Base-by-base conservation (phyloP, 2,329 filamentous ascomycete species). In the Fusarium pseudocircinatum region DNA sequence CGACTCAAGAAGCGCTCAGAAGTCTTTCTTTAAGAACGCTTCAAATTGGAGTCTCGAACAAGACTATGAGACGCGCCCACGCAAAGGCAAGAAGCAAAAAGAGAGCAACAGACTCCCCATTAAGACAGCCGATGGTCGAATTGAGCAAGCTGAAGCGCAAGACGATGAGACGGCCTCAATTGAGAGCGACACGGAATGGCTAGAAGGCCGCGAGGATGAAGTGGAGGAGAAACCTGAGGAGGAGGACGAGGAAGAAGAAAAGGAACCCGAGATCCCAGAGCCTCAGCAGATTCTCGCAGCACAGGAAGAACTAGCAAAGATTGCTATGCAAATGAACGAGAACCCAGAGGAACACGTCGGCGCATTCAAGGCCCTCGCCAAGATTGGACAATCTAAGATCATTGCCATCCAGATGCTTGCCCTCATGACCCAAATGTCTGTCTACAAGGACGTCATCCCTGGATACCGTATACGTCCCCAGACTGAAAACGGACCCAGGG, bases 391-490 rank as follows among this genome's bases (percentile, higher is more conserved):
- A 61, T 92, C 92, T 13, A 86, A 87, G 20, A 91, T 95, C 70
- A 82, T 89, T 20, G 91, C 92, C 4, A 91, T 99, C 59, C 92
- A 94, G 84, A 97, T 97, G 82, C 87, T 99, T 69, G 92, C 93
- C 12, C 85, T 99, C 72, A 93, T 92, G 53, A 94, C 96, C 28
- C 95, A 98, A 82, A 88, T 96, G 80, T 90, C 95, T 1, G 91
- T 98, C 18, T 99, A 96, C 86, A 97, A 96, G 81, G 96, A 98
- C 82, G 89, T 98, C 52, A 98, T 99, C 67, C 96, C 96, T 0
- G 96, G 96, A 28, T 99, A 99, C 81, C 89, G 96, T 69, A 98
- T 99, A 85, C 92, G 96, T 24, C 93, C 94, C 3, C 85, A 94
- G 8, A 86, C 88, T 2, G 94, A 97, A 68, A 92, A 94, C 37